These are phyloP conservation scores for Axilococcus clingmanii DNA, from an alignment of 139 green algal species.

Conservation along the genomic window DNA sequence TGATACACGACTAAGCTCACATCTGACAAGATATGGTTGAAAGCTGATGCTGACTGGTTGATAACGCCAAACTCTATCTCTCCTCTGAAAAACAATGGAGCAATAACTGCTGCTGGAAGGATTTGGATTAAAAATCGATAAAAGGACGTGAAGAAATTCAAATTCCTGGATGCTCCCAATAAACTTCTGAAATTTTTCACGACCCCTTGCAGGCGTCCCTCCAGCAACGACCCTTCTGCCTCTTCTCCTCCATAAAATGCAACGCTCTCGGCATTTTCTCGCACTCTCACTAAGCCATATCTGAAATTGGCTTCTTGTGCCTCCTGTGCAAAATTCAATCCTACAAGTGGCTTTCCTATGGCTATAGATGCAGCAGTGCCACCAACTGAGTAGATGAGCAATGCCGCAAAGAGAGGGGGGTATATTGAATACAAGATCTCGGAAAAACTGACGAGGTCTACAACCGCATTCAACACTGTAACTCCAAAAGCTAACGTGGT, in stretches of 20 bases:
- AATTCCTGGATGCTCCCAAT: conserved; percentile 73
- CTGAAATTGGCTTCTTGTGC: conserved; percentile 80
- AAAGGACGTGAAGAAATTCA: conserved; percentile 96
- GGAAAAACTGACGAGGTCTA: conserved; percentile 93
- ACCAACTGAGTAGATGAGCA: conserved; percentile 84
- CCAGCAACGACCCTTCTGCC: conserved; percentile 38
- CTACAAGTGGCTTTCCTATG: conserved; percentile 69
- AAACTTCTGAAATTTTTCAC: conserved; percentile 43
- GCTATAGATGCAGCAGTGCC: conserved; percentile 70
- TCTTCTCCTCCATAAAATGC: conserved; percentile 85
- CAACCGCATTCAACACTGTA: conserved; percentile 69
- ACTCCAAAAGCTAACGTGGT: conserved; percentile 72
- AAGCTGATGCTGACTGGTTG: conserved; percentile 88
- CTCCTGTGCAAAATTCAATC: conserved; percentile 96
- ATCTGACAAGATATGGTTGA: conserved; percentile 94
- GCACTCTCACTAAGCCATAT: conserved; percentile 79
- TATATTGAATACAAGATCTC: conserved; percentile 97
- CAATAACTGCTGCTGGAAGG: conserved; percentile 92
- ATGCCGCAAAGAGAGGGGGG: conserved; percentile 86
- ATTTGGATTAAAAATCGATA: conserved; percentile 91
- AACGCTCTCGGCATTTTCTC: conserved; percentile 92
- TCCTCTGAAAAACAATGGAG: conserved; percentile 90
- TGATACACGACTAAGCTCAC: conserved; percentile 91
- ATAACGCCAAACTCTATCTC: conserved; percentile 98
- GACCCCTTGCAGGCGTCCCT: conserved; percentile 33